A percentile compares a stretch with the other conserved stretches of the same genome.
Conservation (phyloP, 371 early-diverging fungal genomes). For the Mucor velutinosus region DNA sequence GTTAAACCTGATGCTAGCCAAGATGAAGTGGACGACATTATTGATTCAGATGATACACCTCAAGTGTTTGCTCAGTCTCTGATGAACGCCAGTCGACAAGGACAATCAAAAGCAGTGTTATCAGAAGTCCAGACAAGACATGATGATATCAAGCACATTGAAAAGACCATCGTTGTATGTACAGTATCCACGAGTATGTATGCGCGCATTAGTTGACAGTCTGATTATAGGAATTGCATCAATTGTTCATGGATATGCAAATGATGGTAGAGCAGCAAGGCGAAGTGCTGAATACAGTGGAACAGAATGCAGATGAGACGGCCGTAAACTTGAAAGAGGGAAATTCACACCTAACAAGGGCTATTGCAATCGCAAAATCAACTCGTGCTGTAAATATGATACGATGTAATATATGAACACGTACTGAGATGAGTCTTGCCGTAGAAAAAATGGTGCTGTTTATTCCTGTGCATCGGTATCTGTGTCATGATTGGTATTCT, state of each 20-base stretch:
- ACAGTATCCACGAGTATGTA: slow-evolving; percentile 24
- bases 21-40: slow-evolving; percentile 75
- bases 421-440: not conserved
- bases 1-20: slow-evolving; percentile 81
- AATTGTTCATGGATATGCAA: slow-evolving; percentile 85
- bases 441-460: slow-evolving; percentile 58
- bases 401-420: not conserved
- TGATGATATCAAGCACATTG: slow-evolving; percentile 81
- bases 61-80: slow-evolving; percentile 80
- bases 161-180: slow-evolving; percentile 63
- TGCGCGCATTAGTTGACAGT: slow-evolving; percentile 10
- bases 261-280: slow-evolving; percentile 80
- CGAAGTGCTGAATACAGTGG: slow-evolving; percentile 68
- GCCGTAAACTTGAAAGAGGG: slow-evolving; percentile 66
- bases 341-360: slow-evolving; percentile 62
- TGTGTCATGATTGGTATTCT: slow-evolving; percentile 46
- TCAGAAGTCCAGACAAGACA: slow-evolving; percentile 81
- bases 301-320: slow-evolving; percentile 61
- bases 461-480: slow-evolving; percentile 45
- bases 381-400: slow-evolving; percentile 52
- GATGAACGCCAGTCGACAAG: slow-evolving; percentile 66
- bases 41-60: slow-evolving; percentile 66
- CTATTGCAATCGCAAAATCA: slow-evolving; percentile 65
- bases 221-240: slow-evolving; percentile 66
- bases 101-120: slow-evolving; percentile 76